These are phyloP conservation scores for Kurtzmaniella quercitrusa DNA, from an alignment of 1,139 yeast species.

Conservation along the genomic window DNA sequence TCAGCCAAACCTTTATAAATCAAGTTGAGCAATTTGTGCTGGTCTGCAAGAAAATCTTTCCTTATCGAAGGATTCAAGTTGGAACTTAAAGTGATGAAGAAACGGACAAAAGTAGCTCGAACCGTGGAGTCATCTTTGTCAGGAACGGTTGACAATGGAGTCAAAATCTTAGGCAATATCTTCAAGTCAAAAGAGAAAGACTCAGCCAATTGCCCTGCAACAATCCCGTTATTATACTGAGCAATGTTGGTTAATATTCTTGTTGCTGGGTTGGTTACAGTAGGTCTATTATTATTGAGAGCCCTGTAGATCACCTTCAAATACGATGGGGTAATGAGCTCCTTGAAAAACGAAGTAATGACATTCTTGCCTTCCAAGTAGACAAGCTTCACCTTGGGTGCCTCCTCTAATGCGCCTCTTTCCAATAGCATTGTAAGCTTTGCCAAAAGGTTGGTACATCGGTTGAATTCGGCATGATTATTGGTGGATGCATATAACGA, in stretches of 20 bases:
- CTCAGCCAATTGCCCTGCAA: slow-evolving; percentile 55
- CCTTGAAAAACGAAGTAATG: slow-evolving; percentile 38
- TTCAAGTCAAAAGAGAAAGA: slow-evolving; percentile 65
- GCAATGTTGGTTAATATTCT: slow-evolving; percentile 52
- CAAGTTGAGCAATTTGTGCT: slow-evolving; percentile 53
- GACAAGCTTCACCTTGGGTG: slow-evolving; percentile 4
- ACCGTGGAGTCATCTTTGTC: slow-evolving; percentile 39
- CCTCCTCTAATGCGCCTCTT: background rate
- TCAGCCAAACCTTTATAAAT: slow-evolving; percentile 61
- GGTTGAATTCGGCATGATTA: slow-evolving; percentile 49
- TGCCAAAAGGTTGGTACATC: slow-evolving; percentile 31
- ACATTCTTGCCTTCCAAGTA: slow-evolving; percentile 16
- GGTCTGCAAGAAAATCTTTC: slow-evolving; percentile 57
- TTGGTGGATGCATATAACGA: slow-evolving; percentile 61
- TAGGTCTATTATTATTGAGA: slow-evolving; percentile 53
- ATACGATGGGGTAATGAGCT: slow-evolving; percentile 48
- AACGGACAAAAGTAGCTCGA: slow-evolving; percentile 54
- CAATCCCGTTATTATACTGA: slow-evolving; percentile 42
- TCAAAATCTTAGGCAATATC: slow-evolving; percentile 57
- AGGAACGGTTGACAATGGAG: slow-evolving; percentile 31
- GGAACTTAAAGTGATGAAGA: slow-evolving; percentile 54
- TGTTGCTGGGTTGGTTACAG: slow-evolving; percentile 59
- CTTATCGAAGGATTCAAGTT: slow-evolving; percentile 50
- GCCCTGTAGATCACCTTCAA: slow-evolving; percentile 67
- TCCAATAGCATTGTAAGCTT: slow-evolving; percentile 17